Evolutionary conservation across 371 early-diverging fungal genomes (phyloP).

Genomic region (Actinomucor elegans): DNA sequence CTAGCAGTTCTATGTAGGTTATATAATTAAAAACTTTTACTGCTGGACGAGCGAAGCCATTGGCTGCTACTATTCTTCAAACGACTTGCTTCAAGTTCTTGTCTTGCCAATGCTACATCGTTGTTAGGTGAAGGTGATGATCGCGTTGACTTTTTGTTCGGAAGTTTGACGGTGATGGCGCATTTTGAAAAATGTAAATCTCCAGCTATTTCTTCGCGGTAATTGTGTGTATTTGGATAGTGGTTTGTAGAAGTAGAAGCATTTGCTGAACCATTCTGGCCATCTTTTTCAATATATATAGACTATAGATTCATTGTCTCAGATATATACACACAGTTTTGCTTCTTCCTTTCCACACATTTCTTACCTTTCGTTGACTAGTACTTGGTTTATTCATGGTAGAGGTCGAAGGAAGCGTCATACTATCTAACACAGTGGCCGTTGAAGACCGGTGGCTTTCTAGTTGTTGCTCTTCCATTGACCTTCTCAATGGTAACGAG

Average conservation of each 20-base stretch:
- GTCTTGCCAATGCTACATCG: conserved; percentile 26
- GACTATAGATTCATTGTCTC: not conserved
- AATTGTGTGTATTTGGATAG: not conserved
- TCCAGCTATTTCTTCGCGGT: not conserved
- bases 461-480: not conserved
- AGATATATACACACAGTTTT: too few species aligned
- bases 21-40: conserved; percentile 39
- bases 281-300: not conserved
- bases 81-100: conserved; percentile 20
- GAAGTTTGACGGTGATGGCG: conserved; percentile 5
- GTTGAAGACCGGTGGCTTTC: conserved; percentile 6
- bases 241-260: not conserved
- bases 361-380: not conserved
- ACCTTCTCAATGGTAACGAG: not conserved
- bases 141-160: not conserved
- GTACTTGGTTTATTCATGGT: not conserved
- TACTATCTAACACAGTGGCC: conserved; percentile 1
- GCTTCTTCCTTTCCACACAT: too few species aligned
- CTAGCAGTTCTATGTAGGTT: too few species aligned
- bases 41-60: conserved; percentile 26
- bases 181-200: not conserved
- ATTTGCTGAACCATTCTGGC: not conserved
- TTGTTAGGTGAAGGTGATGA: too few species aligned
- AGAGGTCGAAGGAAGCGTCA: not conserved
- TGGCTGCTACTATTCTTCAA: conserved; percentile 33